Base-by-base conservation (phyloP, 2,329 filamentous ascomycete genomes). In the Nectriaceae sp. region DNA sequence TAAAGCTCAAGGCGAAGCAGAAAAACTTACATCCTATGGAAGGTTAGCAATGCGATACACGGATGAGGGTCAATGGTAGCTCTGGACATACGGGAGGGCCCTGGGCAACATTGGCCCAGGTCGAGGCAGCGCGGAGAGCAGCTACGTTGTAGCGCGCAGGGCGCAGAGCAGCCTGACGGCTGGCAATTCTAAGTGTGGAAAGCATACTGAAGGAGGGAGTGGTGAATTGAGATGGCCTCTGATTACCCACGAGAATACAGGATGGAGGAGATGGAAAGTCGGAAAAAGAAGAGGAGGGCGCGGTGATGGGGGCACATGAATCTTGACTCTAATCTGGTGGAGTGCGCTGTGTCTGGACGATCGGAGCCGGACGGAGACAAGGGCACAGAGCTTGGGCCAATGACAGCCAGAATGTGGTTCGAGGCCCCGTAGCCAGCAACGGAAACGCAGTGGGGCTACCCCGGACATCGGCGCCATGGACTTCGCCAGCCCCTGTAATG, bases 101-200 rank as follows among this genome's bases (percentile, higher is more conserved):
- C 76, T 97, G 90, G 60, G 90, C 87, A 47, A 97, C 90, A 66
- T 89, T 88, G 67, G 89, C 84, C 92, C 93, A 97, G 60, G 88
- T 89, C 53, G 91, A 96, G 61, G 83, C 85, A 58, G 85, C 70
- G 56, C 79, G 82, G 47, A 71, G 59, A 56, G 70, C 71, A 49
- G 69, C 65, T 40, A 74, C 64, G 59, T 69, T 69, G 59, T 73
- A 61, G 54, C 70, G 64, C 38, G 70, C 67, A 53, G 68, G 65
- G 54, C 71, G 72, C 54, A 70, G 63, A 52, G 67, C 69, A 61
- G 71, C 75, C 65, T 75, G 76, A 62, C 80, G 75, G 66, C 75
- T 72, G 56, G 75, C 76, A 58, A 79, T 63, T 70, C 79, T 76
- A 57, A 82, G 68, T 49, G 79, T 72, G 47, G 80, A 79, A 62